Percentiles rank a stretch among this genome's conserved stretches.
Conservation (phyloP, 192 early-diverging fungal species). For the Coemansia sp. region DNA sequence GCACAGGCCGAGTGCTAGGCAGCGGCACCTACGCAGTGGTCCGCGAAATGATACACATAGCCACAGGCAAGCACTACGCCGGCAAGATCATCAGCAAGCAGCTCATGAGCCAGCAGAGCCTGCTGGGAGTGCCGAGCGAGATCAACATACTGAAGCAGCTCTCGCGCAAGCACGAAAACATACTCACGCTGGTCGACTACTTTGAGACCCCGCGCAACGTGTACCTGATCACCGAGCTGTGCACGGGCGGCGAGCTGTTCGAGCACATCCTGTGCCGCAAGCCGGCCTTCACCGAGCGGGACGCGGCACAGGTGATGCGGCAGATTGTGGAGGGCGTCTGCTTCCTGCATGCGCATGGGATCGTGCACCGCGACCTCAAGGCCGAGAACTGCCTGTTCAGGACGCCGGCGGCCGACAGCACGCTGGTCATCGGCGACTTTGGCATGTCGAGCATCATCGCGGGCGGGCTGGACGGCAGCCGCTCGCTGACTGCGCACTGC, state of each 20-base stretch:
- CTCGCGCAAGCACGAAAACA: conserved; percentile 68
- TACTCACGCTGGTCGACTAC: conserved; percentile 72
- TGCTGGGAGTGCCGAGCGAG: conserved; percentile 65
- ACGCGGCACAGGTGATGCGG: conserved; percentile 76
- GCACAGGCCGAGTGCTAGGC: conserved; percentile 29
- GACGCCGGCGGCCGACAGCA: conserved; percentile 56
- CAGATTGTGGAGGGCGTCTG: conserved; percentile 77
- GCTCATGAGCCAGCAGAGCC: conserved; percentile 66
- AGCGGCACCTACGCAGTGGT: conserved; percentile 49
- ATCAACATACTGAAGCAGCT: conserved; percentile 68
- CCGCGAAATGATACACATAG: conserved; percentile 56
- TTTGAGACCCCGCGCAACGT: conserved; percentile 78
- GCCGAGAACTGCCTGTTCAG: conserved; percentile 79
- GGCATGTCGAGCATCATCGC: conserved; percentile 67
- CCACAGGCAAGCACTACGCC: conserved; percentile 68
- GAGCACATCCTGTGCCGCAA: conserved; percentile 71
- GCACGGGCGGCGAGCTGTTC: conserved; percentile 90
- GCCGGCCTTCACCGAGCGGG: conserved; percentile 67
- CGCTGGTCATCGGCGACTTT: conserved; percentile 80
- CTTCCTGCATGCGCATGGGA: conserved; percentile 78
- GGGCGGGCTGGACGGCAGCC: conserved; percentile 47
- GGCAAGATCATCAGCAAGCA: conserved; percentile 81
- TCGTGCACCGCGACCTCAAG: conserved; percentile 83
- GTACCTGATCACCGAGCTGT: conserved; percentile 76
- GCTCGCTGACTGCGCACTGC: conserved; percentile 65